These are phyloP conservation scores for Thymus mandschuricus DNA, from an alignment of 257 asterid species.

Conservation along the genomic window DNA sequence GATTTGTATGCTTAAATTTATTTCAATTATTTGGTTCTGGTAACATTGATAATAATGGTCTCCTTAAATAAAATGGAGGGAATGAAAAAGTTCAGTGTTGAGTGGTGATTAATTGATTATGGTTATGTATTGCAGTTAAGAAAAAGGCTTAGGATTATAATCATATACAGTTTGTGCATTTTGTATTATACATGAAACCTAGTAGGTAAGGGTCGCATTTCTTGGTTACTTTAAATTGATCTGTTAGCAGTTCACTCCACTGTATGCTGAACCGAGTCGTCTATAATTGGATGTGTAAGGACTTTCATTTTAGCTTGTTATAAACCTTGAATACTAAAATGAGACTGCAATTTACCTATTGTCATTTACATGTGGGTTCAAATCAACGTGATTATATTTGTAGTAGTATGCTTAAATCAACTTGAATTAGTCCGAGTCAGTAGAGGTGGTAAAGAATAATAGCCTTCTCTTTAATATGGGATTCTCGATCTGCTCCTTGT, in stretches of 20 bases:
- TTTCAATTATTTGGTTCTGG: not conserved
- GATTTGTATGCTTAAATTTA: not conserved
- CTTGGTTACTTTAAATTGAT: not conserved
- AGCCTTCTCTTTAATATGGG: not conserved
- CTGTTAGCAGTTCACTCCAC: not conserved
- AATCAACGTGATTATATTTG: not conserved
- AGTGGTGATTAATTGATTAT: not conserved
- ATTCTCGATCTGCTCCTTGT: not conserved
- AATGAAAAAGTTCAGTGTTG: not conserved
- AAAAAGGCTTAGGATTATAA: conserved; percentile 3
- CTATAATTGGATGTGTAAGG: not conserved
- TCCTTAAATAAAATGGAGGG: not conserved
- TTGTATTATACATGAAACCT: not conserved
- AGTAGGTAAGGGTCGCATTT: not conserved
- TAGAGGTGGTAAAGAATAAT: not conserved
- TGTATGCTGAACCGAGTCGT: not conserved
- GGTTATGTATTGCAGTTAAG: not conserved
- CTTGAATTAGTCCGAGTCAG: not conserved
- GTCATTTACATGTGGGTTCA: not conserved
- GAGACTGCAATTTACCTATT: not conserved
- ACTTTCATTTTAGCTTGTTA: not conserved
- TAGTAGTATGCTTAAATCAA: not conserved
- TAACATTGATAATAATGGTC: not conserved
- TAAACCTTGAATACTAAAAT: not conserved
- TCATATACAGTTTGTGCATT: not conserved